Conservation (phyloP, 305 asterid genomes). For the Fraxinus dipetala region DNA sequence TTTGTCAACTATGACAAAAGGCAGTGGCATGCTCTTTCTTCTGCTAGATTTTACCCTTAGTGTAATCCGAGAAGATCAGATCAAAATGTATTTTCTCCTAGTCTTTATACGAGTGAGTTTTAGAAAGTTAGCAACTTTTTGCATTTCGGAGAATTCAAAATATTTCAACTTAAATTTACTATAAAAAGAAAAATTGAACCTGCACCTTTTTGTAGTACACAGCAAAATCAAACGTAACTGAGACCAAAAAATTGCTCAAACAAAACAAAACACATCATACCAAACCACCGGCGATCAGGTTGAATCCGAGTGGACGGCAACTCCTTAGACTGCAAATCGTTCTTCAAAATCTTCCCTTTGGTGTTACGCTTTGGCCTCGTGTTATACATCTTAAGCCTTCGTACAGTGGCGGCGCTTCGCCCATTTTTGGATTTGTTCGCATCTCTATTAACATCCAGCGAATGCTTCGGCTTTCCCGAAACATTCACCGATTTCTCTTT, state of each 20-base stretch:
- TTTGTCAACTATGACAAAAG: not conserved
- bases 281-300: conserved; percentile 89
- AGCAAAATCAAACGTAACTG: not conserved
- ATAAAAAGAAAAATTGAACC: not conserved
- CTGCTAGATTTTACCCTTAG: not conserved
- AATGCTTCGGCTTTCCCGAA: conserved; percentile 92
- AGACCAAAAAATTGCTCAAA: not conserved
- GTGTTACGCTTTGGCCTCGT: conserved; percentile 56
- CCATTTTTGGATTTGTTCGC: conserved; percentile 37
- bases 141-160: not conserved
- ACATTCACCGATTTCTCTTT: conserved; percentile 76
- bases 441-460: conserved; percentile 64
- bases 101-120: not conserved
- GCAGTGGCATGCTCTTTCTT: not conserved
- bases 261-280: conserved; percentile 36
- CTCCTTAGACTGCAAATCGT: conserved; percentile 81
- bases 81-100: not conserved
- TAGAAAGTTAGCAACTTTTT: not conserved
- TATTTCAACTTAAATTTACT: not conserved
- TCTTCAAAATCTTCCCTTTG: conserved; percentile 53
- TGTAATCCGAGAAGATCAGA: not conserved
- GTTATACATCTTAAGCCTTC: conserved; percentile 90
- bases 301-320: conserved; percentile 79
- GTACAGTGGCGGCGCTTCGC: conserved; percentile 86
- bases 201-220: not conserved